Evolutionary conservation across 768 basidiomycete species (phyloP).

Genomic region (Suillus variegatus): DNA sequence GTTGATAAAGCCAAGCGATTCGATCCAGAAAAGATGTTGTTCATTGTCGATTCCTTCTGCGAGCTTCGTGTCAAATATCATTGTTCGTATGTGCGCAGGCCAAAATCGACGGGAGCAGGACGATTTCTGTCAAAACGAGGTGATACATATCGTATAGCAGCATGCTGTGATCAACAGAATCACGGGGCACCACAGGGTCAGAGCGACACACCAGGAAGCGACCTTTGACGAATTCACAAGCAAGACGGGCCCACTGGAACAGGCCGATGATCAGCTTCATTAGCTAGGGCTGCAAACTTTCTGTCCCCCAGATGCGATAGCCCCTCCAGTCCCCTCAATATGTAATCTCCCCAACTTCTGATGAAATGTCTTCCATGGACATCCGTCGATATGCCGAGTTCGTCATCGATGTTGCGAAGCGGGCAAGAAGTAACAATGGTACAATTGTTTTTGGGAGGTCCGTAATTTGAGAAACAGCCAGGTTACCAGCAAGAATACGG

Average conservation of each 20-base stretch:
- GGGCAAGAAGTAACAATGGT: constrained; percentile 12
- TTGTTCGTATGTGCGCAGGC: background rate
- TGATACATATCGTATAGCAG: background rate
- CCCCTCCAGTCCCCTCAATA: background rate
- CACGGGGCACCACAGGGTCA: background rate
- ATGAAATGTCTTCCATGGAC: background rate
- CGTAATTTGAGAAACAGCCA: background rate
- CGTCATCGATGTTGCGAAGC: constrained; percentile 8
- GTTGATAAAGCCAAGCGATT: background rate
- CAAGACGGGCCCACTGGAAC: background rate
- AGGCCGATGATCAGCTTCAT: constrained; percentile 1
- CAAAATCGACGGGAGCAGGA: background rate
- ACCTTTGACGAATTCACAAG: constrained; percentile 1
- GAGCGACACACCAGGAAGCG: background rate
- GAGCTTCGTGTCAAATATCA: background rate
- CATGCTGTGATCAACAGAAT: background rate
- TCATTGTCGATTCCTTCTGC: background rate
- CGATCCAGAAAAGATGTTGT: constrained; percentile 10
- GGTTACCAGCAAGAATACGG: background rate
- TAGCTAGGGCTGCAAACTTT: background rate
- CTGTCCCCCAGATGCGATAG: background rate
- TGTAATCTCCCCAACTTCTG: background rate
- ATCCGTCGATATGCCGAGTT: background rate
- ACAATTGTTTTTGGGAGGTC: constrained; percentile 7
- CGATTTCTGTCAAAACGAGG: background rate